These are phyloP conservation scores for Nevesoporus exiguus DNA, from an alignment of 768 basidiomycete genomes.

Conservation along the genomic window DNA sequence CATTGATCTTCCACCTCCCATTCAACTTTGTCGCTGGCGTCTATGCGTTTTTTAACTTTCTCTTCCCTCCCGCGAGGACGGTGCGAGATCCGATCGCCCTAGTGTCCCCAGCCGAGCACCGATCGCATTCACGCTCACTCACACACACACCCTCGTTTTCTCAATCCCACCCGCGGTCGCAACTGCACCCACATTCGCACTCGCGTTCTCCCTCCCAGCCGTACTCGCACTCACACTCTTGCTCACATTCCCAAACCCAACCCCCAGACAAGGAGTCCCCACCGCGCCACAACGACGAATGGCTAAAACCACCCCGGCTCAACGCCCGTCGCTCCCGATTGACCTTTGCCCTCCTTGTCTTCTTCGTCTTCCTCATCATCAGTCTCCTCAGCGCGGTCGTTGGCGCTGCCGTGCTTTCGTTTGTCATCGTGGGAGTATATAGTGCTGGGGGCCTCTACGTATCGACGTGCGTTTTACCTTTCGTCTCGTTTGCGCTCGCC, in stretches of 20 bases:
- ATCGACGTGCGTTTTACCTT: not conserved
- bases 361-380: conserved; percentile 33
- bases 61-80: conserved; percentile 33
- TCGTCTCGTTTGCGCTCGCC: not conserved
- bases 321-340: conserved; percentile 38
- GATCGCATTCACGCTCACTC: not conserved
- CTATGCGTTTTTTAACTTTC: conserved; percentile 42
- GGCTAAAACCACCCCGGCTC: conserved; percentile 16
- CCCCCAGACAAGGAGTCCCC: not conserved
- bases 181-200: not conserved
- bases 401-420: conserved; percentile 34
- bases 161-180: not conserved
- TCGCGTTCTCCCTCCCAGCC: not conserved
- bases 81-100: conserved; percentile 2
- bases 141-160: too few species aligned
- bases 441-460: not conserved
- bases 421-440: conserved; percentile 5
- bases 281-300: conserved; percentile 1
- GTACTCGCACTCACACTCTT: not conserved
- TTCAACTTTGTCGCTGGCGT: conserved; percentile 37
- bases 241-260: not conserved
- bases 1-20: conserved; percentile 44
- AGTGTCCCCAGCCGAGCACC: not conserved
- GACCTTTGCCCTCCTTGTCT: conserved; percentile 40
- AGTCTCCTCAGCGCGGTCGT: conserved; percentile 12